These are phyloP conservation scores for Lyophyllum decastes DNA, from an alignment of 768 basidiomycete genomes.

Conservation along the genomic window DNA sequence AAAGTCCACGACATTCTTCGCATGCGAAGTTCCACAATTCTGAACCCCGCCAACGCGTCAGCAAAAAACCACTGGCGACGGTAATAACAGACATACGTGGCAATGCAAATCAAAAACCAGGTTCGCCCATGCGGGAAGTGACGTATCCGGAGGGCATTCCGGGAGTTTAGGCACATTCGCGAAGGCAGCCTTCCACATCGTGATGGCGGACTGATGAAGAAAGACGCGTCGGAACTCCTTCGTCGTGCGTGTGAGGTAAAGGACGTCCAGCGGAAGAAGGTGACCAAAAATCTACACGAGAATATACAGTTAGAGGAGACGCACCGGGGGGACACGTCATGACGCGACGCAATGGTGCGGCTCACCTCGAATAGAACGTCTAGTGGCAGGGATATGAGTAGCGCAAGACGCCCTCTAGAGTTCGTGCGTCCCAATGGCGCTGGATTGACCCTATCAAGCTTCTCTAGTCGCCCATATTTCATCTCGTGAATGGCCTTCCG, in stretches of 20 bases:
- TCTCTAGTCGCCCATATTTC: neutral
- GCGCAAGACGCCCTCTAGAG: neutral
- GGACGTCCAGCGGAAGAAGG: constrained; percentile 31
- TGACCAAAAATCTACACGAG: constrained; percentile 13
- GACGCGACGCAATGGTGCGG: neutral
- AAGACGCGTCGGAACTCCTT: constrained; percentile 30
- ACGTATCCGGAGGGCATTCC: constrained; percentile 23
- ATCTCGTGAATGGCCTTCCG: neutral
- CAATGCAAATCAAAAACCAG: constrained; percentile 31
- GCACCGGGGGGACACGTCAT: neutral
- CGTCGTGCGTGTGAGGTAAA: constrained; percentile 29
- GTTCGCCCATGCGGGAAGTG: constrained; percentile 25
- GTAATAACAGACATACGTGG: constrained; percentile 21
- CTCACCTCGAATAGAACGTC: constrained; percentile 14
- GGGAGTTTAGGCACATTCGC: constrained; percentile 24
- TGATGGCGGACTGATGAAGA: constrained; percentile 19
- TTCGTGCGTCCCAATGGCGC: neutral
- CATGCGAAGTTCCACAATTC: constrained; percentile 17
- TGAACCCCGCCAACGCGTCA: constrained; percentile 3
- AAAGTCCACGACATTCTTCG: constrained; percentile 24
- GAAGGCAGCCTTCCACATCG: constrained; percentile 26
- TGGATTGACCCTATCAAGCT: neutral
- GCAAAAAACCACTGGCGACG: neutral
- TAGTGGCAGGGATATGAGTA: constrained; percentile 5
- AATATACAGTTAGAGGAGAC: neutral